A percentile compares a stretch with the other conserved stretches of the same genome.
Conservation (phyloP, 75 land plant species). For the Pinus tabuliformis region DNA sequence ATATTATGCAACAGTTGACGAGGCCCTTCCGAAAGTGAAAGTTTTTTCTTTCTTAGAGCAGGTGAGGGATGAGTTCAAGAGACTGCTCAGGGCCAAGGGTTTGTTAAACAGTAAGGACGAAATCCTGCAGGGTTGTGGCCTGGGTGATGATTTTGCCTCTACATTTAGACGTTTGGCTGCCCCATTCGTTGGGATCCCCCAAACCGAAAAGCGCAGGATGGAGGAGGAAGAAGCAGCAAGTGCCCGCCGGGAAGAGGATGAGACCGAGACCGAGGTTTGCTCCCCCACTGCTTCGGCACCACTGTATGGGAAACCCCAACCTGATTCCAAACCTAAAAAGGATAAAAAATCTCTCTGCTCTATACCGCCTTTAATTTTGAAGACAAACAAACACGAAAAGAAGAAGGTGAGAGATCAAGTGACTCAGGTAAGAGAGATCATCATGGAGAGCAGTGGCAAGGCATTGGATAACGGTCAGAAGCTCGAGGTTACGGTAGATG, state of each 20-base stretch:
- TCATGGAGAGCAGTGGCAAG: constrained; percentile 13
- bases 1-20: constrained; percentile 61
- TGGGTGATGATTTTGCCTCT: constrained; percentile 40
- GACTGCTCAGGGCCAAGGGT: constrained; percentile 23
- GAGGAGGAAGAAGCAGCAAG: too few relatives aligned
- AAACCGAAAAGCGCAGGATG: not conserved
- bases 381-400: not conserved
- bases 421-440: constrained; percentile 14
- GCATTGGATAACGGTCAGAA: constrained; percentile 12
- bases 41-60: constrained; percentile 47
- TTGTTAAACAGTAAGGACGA: constrained; percentile 17
- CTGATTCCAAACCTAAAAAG: too few relatives aligned
- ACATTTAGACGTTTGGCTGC: constrained; percentile 28
- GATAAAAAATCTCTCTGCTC: too few relatives aligned
- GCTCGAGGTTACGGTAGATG: constrained; percentile 6
- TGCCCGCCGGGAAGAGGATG: too few relatives aligned
- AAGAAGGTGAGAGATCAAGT: constrained; percentile 13
- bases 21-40: constrained; percentile 35
- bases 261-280: too few relatives aligned
- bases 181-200: constrained; percentile 50
- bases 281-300: too few relatives aligned
- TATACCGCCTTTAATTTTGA: not conserved
- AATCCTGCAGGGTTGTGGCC: not conserved
- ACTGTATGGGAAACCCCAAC: too few relatives aligned
- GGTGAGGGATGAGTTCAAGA: constrained; percentile 52